Conservation (phyloP, 495 filamentous ascomycete species). For the Penicillium turbatum region DNA sequence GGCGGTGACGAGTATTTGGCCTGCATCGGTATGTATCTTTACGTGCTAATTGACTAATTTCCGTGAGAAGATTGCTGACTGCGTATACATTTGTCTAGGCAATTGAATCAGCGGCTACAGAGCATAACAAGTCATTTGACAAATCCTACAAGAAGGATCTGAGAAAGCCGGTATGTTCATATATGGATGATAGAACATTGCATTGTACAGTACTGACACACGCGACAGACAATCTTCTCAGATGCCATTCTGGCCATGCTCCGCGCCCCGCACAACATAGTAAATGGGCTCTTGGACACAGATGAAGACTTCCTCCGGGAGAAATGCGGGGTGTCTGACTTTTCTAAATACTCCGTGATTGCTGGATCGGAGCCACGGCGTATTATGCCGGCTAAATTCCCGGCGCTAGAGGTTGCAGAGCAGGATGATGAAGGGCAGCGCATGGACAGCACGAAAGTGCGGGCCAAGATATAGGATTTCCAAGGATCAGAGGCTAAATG, state of each 20-base stretch:
- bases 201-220: too few relatives aligned
- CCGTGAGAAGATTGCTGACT: slow-evolving; percentile 8
- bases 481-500: background rate
- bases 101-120: slow-evolving; percentile 72
- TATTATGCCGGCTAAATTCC: slow-evolving; percentile 74
- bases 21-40: slow-evolving; percentile 59
- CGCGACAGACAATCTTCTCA: slow-evolving; percentile 59
- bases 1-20: slow-evolving; percentile 82
- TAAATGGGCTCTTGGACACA: slow-evolving; percentile 69
- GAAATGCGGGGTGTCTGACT: slow-evolving; percentile 62
- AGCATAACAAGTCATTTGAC: slow-evolving; percentile 33
- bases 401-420: slow-evolving; percentile 68
- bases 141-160: slow-evolving; percentile 50
- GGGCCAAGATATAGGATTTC: slow-evolving; percentile 24
- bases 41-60: too few relatives aligned
- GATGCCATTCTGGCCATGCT: slow-evolving; percentile 77
- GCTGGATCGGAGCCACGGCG: slow-evolving; percentile 60
- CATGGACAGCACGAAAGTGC: slow-evolving; percentile 56
- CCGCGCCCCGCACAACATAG: slow-evolving; percentile 49
- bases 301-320: slow-evolving; percentile 80
- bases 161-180: slow-evolving; percentile 53
- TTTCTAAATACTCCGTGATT: slow-evolving; percentile 67
- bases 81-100: slow-evolving; percentile 33
- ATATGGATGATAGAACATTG: too few relatives aligned
- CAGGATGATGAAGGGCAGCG: slow-evolving; percentile 77